Percentiles rank a stretch among this genome's conserved stretches.
Conservation (phyloP, 2,329 filamentous ascomycete species). For the Simplicillium aogashimaense region DNA sequence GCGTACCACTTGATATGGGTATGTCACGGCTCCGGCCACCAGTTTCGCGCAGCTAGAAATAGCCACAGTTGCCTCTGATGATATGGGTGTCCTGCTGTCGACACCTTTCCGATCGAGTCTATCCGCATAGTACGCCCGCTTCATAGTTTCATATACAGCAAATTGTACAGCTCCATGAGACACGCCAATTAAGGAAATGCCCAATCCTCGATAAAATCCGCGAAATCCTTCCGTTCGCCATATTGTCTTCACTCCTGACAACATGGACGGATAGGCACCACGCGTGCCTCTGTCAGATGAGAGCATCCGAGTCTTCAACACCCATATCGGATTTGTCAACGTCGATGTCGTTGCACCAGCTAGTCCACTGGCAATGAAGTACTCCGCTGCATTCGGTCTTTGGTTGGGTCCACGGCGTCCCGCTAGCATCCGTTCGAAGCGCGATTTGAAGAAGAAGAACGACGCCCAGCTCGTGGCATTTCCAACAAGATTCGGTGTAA, state of each 20-base stretch:
- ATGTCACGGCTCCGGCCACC: slow-evolving; percentile 80
- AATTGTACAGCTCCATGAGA: slow-evolving; percentile 93
- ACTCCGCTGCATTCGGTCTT: slow-evolving; percentile 50
- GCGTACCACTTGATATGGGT: slow-evolving; percentile 89
- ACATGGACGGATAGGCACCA: slow-evolving; percentile 75
- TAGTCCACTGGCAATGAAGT: slow-evolving; percentile 67
- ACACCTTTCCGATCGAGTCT: slow-evolving; percentile 10
- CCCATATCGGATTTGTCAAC: slow-evolving; percentile 93
- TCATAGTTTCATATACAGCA: slow-evolving; percentile 75
- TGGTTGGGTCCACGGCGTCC: slow-evolving; percentile 9
- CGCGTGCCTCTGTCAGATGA: slow-evolving; percentile 64
- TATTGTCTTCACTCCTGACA: slow-evolving; percentile 58
- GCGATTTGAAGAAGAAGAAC: slow-evolving; percentile 74
- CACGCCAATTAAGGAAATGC: slow-evolving; percentile 76
- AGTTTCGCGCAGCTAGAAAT: slow-evolving; percentile 77
- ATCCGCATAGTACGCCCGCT: slow-evolving; percentile 44
- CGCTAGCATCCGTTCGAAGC: slow-evolving; percentile 38
- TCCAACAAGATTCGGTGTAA: slow-evolving; percentile 82
- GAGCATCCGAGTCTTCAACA: slow-evolving; percentile 95
- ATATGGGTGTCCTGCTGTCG: slow-evolving; percentile 28
- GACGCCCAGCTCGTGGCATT: slow-evolving; percentile 86
- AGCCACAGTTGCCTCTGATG: slow-evolving; percentile 67
- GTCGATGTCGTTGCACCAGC: slow-evolving; percentile 66
- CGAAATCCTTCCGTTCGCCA: slow-evolving; percentile 59
- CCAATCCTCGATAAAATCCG: slow-evolving; percentile 82